Conservation (phyloP, 1,284 basidiomycete species). For the Hemileia vastatrix region DNA sequence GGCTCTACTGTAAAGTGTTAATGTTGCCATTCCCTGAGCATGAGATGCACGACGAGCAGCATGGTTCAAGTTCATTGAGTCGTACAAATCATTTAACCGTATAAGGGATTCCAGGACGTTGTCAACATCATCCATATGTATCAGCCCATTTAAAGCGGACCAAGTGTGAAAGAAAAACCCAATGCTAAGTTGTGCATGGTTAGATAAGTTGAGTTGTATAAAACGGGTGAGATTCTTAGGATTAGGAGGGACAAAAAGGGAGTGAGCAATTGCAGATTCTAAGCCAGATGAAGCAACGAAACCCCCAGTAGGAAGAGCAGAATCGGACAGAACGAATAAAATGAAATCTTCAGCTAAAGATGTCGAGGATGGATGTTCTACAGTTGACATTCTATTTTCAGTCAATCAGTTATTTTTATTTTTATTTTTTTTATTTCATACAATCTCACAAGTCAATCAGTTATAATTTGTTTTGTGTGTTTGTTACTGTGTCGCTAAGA, state of each 20-base stretch:
- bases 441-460: no score
- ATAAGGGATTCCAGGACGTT: conserved; percentile 48
- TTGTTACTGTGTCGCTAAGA: no score
- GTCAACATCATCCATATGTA: conserved; percentile 9
- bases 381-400: no score
- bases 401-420: no score
- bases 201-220: no score
- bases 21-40: conserved; percentile 82
- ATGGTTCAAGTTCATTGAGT: conserved; percentile 78
- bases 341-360: conserved; percentile 53
- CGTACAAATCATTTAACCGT: conserved; percentile 65
- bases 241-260: neutral
- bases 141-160: conserved; percentile 6
- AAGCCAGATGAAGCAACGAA: conserved; percentile 87
- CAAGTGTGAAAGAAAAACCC: neutral
- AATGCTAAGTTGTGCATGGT: no score
- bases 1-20: conserved; percentile 76
- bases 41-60: conserved; percentile 75
- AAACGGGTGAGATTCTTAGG: neutral
- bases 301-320: conserved; percentile 75
- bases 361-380: no score
- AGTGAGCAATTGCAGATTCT: conserved; percentile 75
- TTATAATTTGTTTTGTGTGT: no score
- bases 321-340: conserved; percentile 64
- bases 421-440: no score